Evolutionary conservation across 106 monocot genomes (phyloP), one percentile per base, ranked within the genome.

Genomic region (Dactylorhiza incarnata): DNA sequence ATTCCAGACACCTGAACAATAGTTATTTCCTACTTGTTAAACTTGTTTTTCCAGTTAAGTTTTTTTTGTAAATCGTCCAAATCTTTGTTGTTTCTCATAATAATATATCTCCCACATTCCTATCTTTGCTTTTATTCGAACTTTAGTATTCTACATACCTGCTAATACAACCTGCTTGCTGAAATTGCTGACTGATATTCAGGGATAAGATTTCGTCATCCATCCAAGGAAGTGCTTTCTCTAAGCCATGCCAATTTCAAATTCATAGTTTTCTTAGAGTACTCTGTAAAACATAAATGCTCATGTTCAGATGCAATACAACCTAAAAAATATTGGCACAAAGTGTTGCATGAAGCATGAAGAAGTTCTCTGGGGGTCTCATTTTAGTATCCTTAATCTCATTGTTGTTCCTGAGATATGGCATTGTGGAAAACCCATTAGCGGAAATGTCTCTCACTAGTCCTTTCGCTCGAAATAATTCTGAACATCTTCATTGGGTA

Each of bases 321-420:
- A 26, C 24, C 24, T 65, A 24, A 65, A 59, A 59, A 65, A 1
- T 65, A 65, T 65, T 65, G 20, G 22, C 8, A 59, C 19, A 22
- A 59, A 59, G 58, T 65, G 14, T 69, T 72, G 48, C 49, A 23
- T 74, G 49, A 78, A 88, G 73, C 45, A 87, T 87, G 85, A 90
- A 83, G 84, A 87, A 76, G 77, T 85, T 80, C 71, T 83, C 73
- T 49, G 83, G 85, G 53, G 79, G 78, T 74, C 49, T 82, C 53
- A 65, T 79, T 20, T 50, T 90, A 43, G 53, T 71, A 7, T 48
- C 71, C 20, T 71, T 87, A 44, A 78, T 81, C 24, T 5, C 50
- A 25, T 69, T 91, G 29, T 68, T 93, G 24, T 51, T 96, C 49
- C 74, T 93, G 54, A 80, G 88, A 58, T 93, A 91, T 85, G 82